Evolutionary conservation across 177 flowering plant species (phyloP).

Genomic region (Tripterygium wilfordii): DNA sequence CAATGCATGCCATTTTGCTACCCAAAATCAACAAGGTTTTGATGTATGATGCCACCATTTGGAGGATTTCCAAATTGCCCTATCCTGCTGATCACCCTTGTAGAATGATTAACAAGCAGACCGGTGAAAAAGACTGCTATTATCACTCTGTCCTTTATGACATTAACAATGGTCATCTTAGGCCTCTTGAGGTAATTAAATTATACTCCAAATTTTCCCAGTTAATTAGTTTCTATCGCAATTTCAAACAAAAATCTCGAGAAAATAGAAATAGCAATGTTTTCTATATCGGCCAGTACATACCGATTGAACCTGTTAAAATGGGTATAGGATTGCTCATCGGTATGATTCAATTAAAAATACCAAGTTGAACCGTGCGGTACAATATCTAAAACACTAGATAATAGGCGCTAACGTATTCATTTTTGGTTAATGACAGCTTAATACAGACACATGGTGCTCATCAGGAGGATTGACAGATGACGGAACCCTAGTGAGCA

Average conservation of each 20-base stretch:
- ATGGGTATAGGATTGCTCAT: too few relatives aligned
- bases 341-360: too few relatives aligned
- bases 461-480: slow-evolving; percentile 2
- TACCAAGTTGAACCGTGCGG: too few relatives aligned
- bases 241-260: too few relatives aligned
- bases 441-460: slow-evolving; percentile 5
- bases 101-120: slow-evolving; percentile 2
- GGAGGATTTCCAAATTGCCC: slow-evolving; percentile 28
- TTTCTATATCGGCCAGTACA: too few relatives aligned
- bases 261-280: too few relatives aligned
- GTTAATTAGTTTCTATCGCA: too few relatives aligned
- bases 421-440: not conserved
- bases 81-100: slow-evolving; percentile 30
- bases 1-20: slow-evolving; percentile 51
- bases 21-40: slow-evolving; percentile 39
- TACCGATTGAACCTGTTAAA: too few relatives aligned
- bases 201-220: too few relatives aligned
- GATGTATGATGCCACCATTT: slow-evolving; percentile 51
- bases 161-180: slow-evolving; percentile 18
- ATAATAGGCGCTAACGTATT: not conserved
- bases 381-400: too few relatives aligned
- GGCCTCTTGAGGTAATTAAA: slow-evolving; percentile 52
- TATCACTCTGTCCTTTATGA: slow-evolving; percentile 60
- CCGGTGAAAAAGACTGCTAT: slow-evolving; percentile 39
- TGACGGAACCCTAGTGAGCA: not conserved